Conservation (phyloP, 164 flowering plant species). For the Tetracentron sinense region DNA sequence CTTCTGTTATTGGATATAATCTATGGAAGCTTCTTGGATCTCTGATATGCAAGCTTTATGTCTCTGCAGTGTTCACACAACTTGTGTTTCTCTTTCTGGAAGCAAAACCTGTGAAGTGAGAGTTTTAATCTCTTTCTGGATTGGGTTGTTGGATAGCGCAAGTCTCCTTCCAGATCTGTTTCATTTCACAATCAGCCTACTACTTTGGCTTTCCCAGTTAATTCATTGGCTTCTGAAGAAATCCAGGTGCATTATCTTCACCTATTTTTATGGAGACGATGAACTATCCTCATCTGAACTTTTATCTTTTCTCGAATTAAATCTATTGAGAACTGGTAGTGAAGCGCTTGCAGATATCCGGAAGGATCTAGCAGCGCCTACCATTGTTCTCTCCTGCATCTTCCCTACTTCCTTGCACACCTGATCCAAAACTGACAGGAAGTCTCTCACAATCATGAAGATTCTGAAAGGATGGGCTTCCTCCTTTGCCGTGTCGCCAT, state of each 20-base stretch:
- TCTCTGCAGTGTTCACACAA: constrained; percentile 10
- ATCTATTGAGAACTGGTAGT: constrained; percentile 71
- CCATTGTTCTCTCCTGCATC: constrained; percentile 56
- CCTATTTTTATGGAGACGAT: constrained; percentile 39
- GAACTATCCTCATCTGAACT: constrained; percentile 69
- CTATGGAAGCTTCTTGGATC: constrained; percentile 2
- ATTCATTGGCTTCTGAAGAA: neutral
- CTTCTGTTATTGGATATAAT: neutral
- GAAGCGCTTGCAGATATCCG: constrained; percentile 72
- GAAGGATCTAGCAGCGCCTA: constrained; percentile 80
- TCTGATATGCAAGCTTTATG: constrained; percentile 7
- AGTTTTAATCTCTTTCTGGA: neutral
- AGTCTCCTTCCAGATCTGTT: neutral
- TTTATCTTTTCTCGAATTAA: constrained; percentile 41
- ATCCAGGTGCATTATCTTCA: neutral
- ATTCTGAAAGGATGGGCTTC: constrained; percentile 94
- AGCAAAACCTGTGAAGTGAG: neutral
- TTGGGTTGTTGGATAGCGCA: neutral
- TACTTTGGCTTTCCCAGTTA: constrained; percentile 6
- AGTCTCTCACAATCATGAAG: constrained; percentile 91
- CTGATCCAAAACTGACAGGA: constrained; percentile 74
- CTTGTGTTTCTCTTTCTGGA: constrained; percentile 6
- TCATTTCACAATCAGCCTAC: neutral
- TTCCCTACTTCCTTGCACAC: constrained; percentile 92
- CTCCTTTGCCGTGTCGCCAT: constrained; percentile 83